Evolutionary conservation across 2,329 filamentous ascomycete species (phyloP).

Genomic region (Fusarium chlamydosporum): DNA sequence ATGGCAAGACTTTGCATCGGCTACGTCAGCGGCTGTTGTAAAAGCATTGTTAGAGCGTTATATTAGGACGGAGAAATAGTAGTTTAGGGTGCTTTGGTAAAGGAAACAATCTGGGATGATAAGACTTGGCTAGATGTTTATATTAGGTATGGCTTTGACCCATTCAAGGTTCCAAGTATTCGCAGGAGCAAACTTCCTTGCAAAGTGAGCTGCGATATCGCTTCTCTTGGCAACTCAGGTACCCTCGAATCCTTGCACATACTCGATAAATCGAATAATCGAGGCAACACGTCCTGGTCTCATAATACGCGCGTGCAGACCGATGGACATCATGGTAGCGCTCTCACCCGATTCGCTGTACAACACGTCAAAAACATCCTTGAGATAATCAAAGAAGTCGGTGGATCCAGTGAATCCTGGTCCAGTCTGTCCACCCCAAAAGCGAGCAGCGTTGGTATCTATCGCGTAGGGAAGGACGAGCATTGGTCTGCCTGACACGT

Average conservation of each 20-base stretch:
- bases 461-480: background rate
- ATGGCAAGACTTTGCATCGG: background rate
- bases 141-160: background rate
- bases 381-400: background rate
- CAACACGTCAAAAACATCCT: background rate
- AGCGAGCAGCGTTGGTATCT: background rate
- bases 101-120: no score
- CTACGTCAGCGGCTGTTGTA: no score
- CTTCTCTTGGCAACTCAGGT: background rate
- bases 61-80: no score
- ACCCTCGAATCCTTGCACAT: background rate
- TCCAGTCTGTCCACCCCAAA: background rate
- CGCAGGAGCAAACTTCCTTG: background rate
- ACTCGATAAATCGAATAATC: no score
- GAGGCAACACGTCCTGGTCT: no score
- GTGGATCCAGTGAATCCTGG: background rate
- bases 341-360: background rate
- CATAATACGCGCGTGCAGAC: no score
- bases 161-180: background rate
- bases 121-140: background rate
- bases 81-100: no score
- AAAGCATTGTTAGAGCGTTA: no score
- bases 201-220: background rate
- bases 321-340: no score
- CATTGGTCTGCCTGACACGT: background rate